Evolutionary conservation across 108 stramenopile genomes (phyloP).

Genomic region (Aureococcus anophagefferens): DNA sequence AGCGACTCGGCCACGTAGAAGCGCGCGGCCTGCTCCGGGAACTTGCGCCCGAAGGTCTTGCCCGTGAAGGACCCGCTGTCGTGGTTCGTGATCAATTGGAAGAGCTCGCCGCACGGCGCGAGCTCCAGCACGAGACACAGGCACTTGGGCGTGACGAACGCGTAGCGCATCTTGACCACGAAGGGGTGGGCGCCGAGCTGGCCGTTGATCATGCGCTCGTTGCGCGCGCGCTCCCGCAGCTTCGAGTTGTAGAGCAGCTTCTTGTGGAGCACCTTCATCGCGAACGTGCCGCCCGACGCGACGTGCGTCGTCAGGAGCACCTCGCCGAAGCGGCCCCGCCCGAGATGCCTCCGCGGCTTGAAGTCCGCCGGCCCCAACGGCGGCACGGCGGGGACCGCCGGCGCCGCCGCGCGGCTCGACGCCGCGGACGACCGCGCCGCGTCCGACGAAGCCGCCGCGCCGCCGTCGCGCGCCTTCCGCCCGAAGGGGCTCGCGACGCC

Average conservation of each 20-base stretch:
- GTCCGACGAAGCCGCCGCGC: too few relatives aligned
- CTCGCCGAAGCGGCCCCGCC: not conserved
- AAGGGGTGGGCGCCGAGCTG: conserved; percentile 50
- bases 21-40: conserved; percentile 84
- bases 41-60: conserved; percentile 33
- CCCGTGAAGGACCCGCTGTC: too few relatives aligned
- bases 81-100: conserved; percentile 73
- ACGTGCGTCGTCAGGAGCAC: not conserved
- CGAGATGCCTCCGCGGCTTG: not conserved
- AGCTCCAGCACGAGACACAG: conserved; percentile 89
- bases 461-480: too few relatives aligned
- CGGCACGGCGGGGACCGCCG: too few relatives aligned
- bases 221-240: not conserved
- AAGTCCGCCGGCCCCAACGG: not conserved
- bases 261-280: not conserved
- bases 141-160: conserved; percentile 78
- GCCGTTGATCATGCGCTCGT: not conserved
- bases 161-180: conserved; percentile 76
- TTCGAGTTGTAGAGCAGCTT: not conserved
- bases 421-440: too few relatives aligned
- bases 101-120: conserved; percentile 90
- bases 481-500: too few relatives aligned
- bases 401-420: too few relatives aligned
- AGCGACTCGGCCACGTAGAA: conserved; percentile 86
- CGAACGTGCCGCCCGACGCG: not conserved